Base-by-base conservation (phyloP, 2,329 filamentous ascomycete species). In the Cryphonectria radicalis region DNA sequence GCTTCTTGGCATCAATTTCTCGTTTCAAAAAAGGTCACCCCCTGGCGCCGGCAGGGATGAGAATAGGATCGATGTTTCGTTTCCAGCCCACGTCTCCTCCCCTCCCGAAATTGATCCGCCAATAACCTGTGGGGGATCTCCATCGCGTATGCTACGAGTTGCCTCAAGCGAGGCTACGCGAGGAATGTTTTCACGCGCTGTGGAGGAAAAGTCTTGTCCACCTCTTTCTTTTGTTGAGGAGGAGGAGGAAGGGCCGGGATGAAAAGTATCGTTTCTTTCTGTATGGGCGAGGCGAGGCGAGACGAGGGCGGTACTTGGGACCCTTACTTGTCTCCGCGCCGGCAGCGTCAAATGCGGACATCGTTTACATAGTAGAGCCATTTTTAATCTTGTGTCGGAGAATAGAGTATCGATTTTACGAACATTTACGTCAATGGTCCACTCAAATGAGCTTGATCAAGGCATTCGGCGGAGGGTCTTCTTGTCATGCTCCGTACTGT, bases 361-460 rank as follows among this genome's bases (percentile, higher is more conserved):
- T 22, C 7, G 19, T 59, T 8, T 59, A 32, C 32, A 32, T 32
- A 32, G 32, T 32, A 32, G 55, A 6, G 28, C 46, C 55, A 59
- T 17, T 59, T 32, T 32, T 59, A 59, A 59, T 59, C 55, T 59
- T 59, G 55, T 59, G 25, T 59, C 55, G 55, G 55, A 59, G 55
- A 59, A 59, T 32, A 59, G 50, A 32, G 55, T 35, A 32, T 59
- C 28, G 19, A 7, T 35, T 59, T 59, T 59, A 59, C 55, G 55
- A 59, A n/a, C 28, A 11, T 13, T 19, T 59, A 6, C 55, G 55
- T 59, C 55, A 59, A 59, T 8, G 55, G 55, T 28, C 55, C 55
- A 32, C 55, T 35, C 25, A 32, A 11, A 59, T 3, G 25, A 6
- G n/a, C 13, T 28, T 25, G 13, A 14, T 57, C 25, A 25, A 19